Evolutionary conservation across 1,284 basidiomycete species (phyloP), one percentile per base, ranked within the genome.

Genomic region (Neonothopanus nambi): DNA sequence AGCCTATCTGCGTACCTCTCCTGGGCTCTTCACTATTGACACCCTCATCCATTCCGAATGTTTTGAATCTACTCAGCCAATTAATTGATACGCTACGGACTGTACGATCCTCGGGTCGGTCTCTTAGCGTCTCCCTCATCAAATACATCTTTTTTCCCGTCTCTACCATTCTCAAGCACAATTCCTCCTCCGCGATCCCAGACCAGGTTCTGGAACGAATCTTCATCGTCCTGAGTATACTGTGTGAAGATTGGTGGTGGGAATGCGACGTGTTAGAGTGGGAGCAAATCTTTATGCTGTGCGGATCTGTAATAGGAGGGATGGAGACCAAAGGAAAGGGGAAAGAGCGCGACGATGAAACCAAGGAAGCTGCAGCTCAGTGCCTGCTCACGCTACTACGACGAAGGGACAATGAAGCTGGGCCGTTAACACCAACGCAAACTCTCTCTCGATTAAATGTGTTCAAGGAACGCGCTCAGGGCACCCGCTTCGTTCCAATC

Each of bases 101-200:
- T 12, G 65, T 82, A 11, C 71, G 76, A 1, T 59, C 69, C 18
- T 68, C 72, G 8, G 69, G 68, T 13, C 54, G 51, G 54, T 43
- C 64, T 3, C 77, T 93, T 30, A 75, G 79, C 1, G 66, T 81
- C 0, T 78, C 81, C n/a, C 75, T 94, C 38, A 81, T 93, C 42
- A 87, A 88, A 49, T 98, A 97, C 68, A 73, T 85, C 30, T 91
- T 95, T 70, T 90, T 93, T 61, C 95, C 95, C 1, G 67, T 97
- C 52, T 91, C 92, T 0, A 82, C 85, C 23, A 82, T 95, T 45
- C 77, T 97, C 20, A 85, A 87, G 48, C 84, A 89, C 28, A 90
- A 93, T 63, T 59, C 76, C 7, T 79, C 85, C 8, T 63, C 77
- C 3, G 69, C 77, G 8, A 85, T 95, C 36, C 90, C 93, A 7